phyloP scores from a whole-genome alignment of 768 basidiomycete genomes.

The Lactifluus volemus region DNA sequence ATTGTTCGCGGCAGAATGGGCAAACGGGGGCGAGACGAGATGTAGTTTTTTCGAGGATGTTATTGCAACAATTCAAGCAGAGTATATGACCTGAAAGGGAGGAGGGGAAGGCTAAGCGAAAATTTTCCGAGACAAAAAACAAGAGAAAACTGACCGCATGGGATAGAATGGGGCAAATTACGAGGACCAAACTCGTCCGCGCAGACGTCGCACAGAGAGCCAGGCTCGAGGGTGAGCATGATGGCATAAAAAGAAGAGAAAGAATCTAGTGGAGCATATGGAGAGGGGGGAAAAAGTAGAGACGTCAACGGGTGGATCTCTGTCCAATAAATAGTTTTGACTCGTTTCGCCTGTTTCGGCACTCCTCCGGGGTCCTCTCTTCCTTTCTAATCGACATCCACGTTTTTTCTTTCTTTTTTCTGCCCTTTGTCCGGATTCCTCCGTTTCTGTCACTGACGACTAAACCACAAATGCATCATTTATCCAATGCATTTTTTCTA shows the following conservation, averaged over 20 bases:
- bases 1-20: constrained; percentile 78
- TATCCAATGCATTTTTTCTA: not conserved
- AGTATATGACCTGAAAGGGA: constrained; percentile 63
- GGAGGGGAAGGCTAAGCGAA: constrained; percentile 19
- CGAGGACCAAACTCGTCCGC: constrained; percentile 76
- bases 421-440: constrained; percentile 1
- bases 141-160: constrained; percentile 53
- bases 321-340: constrained; percentile 10
- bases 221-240: constrained; percentile 78
- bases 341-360: constrained; percentile 7
- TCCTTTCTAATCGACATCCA: constrained; percentile 1
- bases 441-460: not conserved
- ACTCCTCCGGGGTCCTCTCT: constrained; percentile 18
- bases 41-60: constrained; percentile 73
- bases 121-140: constrained; percentile 18
- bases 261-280: constrained; percentile 16
- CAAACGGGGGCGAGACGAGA: constrained; percentile 63
- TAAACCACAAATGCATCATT: not conserved
- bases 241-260: constrained; percentile 20
- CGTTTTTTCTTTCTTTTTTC: not conserved
- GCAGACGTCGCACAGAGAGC: constrained; percentile 84
- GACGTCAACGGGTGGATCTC: not conserved
- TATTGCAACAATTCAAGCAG: constrained; percentile 68
- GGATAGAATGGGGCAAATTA: constrained; percentile 69
- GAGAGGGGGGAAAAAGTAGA: constrained; percentile 8